Percentiles rank a stretch among this genome's conserved stretches.
These are phyloP conservation scores for Psilocybe subaeruginosa DNA, from an alignment of 768 basidiomycete species.

Conservation along the genomic window DNA sequence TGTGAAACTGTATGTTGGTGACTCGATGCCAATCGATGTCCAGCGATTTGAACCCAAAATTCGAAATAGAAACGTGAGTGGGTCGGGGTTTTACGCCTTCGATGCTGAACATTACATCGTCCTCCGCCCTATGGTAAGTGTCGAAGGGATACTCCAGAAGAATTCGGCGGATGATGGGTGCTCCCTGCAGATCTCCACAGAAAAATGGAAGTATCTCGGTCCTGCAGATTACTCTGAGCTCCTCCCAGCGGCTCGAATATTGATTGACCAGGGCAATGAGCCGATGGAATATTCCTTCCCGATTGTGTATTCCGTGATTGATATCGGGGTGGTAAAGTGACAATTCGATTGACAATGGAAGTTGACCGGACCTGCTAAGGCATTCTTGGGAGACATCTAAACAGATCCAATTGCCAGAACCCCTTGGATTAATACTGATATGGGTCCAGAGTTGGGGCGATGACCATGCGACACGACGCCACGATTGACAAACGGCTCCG, in stretches of 20 bases:
- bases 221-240: not conserved
- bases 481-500: not conserved
- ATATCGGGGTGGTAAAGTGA: not conserved
- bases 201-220: not conserved
- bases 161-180: not conserved
- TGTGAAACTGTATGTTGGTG: not conserved
- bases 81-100: not conserved
- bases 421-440: not conserved
- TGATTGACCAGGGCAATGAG: not conserved
- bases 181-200: not conserved
- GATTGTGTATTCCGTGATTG: not conserved
- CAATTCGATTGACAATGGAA: not conserved
- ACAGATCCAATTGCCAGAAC: not conserved
- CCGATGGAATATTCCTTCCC: not conserved
- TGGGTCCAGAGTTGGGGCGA: not conserved
- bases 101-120: not conserved
- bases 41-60: not conserved
- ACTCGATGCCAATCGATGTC: not conserved
- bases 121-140: not conserved
- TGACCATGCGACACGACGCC: not conserved
- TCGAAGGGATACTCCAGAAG: not conserved
- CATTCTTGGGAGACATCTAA: not conserved
- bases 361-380: not conserved
- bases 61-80: not conserved
- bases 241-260: not conserved